These are phyloP conservation scores for Terana coerulea DNA, from an alignment of 768 basidiomycete species.

Conservation along the genomic window DNA sequence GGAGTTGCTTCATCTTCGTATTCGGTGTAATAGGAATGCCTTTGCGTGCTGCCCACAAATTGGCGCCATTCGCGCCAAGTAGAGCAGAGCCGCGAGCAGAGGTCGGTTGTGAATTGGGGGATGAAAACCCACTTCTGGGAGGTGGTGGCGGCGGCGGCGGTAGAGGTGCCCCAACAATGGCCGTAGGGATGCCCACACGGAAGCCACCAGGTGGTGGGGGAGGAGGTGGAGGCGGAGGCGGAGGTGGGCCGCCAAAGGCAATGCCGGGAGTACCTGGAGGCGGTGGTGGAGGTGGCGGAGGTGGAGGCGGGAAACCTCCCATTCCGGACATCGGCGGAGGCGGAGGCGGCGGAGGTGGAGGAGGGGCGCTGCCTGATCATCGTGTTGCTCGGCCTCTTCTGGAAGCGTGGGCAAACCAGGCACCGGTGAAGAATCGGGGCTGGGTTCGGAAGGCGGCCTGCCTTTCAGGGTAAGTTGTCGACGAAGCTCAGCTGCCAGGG, in stretches of 20 bases:
- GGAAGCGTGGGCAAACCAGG: constrained; percentile 34
- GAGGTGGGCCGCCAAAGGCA: constrained; percentile 16
- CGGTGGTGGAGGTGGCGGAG: constrained; percentile 34
- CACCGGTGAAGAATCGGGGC: constrained; percentile 26
- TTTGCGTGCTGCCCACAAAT: constrained; percentile 66
- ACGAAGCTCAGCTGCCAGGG: constrained; percentile 60
- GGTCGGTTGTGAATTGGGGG: constrained; percentile 34
- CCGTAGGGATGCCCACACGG: constrained; percentile 23
- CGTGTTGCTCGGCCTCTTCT: constrained; percentile 32
- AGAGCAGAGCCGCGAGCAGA: constrained; percentile 61
- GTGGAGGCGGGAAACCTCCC: constrained; percentile 31
- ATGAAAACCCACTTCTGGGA: constrained; percentile 27
- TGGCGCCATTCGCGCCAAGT: constrained; percentile 53
- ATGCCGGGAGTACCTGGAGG: constrained; percentile 3
- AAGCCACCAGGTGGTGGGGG: constrained; percentile 34
- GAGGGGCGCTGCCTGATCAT: constrained; percentile 18
- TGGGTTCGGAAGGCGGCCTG: constrained; percentile 36
- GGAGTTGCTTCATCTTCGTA: constrained; percentile 95
- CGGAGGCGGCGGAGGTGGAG: constrained; percentile 34
- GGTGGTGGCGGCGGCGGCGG: constrained; percentile 38
- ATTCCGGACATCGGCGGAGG: constrained; percentile 60
- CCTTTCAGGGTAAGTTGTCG: constrained; percentile 54
- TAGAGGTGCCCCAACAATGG: constrained; percentile 39
- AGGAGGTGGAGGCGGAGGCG: constrained; percentile 35
- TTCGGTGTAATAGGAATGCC: constrained; percentile 81